These are phyloP conservation scores for Linum tenue DNA, from an alignment of 345 rosid species.

Conservation along the genomic window DNA sequence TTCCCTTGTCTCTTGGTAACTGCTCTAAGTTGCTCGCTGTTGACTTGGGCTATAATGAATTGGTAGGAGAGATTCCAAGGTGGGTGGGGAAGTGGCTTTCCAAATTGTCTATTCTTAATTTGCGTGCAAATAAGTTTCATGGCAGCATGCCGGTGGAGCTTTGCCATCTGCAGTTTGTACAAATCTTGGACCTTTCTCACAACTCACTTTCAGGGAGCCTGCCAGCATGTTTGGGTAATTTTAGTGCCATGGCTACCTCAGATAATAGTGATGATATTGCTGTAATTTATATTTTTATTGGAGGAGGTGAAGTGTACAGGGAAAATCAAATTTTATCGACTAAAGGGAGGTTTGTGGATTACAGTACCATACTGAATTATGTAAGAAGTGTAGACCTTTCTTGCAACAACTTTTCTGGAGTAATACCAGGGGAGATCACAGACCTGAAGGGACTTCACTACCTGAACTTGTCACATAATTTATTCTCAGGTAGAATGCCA, in stretches of 20 bases:
- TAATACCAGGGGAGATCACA: background rate
- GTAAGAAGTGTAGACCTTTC: slow-evolving; percentile 8
- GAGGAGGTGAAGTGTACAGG: background rate
- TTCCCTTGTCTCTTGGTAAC: slow-evolving; percentile 9
- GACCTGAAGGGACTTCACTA: background rate
- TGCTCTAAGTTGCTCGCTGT: slow-evolving; percentile 2
- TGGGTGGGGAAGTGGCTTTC: slow-evolving; percentile 18
- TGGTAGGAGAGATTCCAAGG: slow-evolving; percentile 11
- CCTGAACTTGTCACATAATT: slow-evolving; percentile 1
- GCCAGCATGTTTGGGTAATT: slow-evolving; percentile 15
- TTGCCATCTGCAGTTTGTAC: slow-evolving; percentile 11
- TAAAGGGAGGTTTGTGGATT: slow-evolving; percentile 7
- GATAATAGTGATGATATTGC: background rate
- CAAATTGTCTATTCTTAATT: slow-evolving; percentile 2
- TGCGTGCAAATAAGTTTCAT: slow-evolving; percentile 8
- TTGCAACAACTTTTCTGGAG: background rate
- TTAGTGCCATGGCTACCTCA: slow-evolving; percentile 8
- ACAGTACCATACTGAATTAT: slow-evolving; percentile 6
- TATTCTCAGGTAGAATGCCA: background rate
- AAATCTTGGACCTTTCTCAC: slow-evolving; percentile 10
- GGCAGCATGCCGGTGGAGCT: slow-evolving; percentile 15
- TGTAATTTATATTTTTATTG: background rate
- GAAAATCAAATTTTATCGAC: background rate
- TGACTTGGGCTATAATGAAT: slow-evolving; percentile 13
- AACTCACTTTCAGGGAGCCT: slow-evolving; percentile 9